Percentiles rank a stretch among this genome's conserved stretches.
Evolutionary conservation across 2,329 filamentous ascomycete species (phyloP).

Genomic region (Harringtonia lauricola): DNA sequence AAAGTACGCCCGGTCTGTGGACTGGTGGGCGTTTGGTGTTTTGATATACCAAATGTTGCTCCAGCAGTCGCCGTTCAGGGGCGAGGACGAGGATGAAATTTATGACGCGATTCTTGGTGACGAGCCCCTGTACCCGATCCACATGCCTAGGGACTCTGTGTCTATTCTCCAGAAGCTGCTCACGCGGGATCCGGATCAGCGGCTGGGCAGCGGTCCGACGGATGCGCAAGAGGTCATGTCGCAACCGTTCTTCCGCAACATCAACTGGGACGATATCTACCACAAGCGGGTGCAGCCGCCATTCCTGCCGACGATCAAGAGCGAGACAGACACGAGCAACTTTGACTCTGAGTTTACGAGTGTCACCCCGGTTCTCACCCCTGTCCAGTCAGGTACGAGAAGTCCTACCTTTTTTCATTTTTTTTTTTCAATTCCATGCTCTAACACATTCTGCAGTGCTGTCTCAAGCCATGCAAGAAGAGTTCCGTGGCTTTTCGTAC

Average conservation of each 20-base stretch:
- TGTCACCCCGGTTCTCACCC: constrained; percentile 92
- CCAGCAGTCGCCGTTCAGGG: constrained; percentile 96
- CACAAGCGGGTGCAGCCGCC: constrained; percentile 85
- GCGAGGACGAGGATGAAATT: constrained; percentile 98
- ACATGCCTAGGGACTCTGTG: constrained; percentile 96
- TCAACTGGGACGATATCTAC: constrained; percentile 98
- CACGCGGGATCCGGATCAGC: constrained; percentile 85
- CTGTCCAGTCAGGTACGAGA: constrained; percentile 81
- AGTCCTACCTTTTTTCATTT: constrained; percentile 21
- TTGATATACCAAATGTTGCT: constrained; percentile 99
- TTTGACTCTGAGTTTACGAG: constrained; percentile 98
- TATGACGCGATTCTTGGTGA: constrained; percentile 97
- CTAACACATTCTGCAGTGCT: constrained; percentile 49
- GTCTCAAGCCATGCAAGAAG: constrained; percentile 97
- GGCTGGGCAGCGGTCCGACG: constrained; percentile 86
- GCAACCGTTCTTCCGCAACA: constrained; percentile 94
- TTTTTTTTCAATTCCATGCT: not conserved
- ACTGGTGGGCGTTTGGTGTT: constrained; percentile 99
- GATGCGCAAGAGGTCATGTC: constrained; percentile 99
- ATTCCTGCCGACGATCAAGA: constrained; percentile 83
- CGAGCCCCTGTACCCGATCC: constrained; percentile 93
- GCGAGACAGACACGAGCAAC: constrained; percentile 95
- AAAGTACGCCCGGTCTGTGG: constrained; percentile 93
- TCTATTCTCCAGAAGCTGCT: constrained; percentile 96
- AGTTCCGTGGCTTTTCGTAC: constrained; percentile 98